These are phyloP conservation scores for Arachnomyces sp. DNA, from an alignment of 2,329 filamentous ascomycete species.

Conservation along the genomic window DNA sequence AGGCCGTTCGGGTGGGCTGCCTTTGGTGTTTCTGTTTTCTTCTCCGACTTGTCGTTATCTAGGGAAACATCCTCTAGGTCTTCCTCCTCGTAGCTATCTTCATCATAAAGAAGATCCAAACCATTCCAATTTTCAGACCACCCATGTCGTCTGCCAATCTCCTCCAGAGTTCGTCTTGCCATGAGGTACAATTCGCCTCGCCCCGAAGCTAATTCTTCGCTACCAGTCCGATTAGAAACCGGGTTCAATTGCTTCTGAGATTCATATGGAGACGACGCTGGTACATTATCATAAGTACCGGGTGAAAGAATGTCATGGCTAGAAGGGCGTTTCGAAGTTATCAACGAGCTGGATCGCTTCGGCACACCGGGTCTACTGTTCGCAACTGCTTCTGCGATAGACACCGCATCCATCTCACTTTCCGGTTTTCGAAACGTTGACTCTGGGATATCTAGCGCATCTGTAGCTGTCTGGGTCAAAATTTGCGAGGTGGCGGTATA, in stretches of 20 bases:
- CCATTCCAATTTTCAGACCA: constrained; percentile 73
- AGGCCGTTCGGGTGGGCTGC: constrained; percentile 39
- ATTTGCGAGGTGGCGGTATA: constrained; percentile 39
- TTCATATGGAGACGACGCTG: constrained; percentile 39
- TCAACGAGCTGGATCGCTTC: constrained; percentile 33
- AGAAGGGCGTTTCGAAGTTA: constrained; percentile 17
- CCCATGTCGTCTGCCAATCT: constrained; percentile 60
- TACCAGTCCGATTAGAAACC: constrained; percentile 44
- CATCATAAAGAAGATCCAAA: constrained; percentile 38
- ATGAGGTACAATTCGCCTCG: constrained; percentile 75
- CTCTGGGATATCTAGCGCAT: constrained; percentile 28
- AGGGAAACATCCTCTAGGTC: constrained; percentile 30
- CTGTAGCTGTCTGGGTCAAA: constrained; percentile 33
- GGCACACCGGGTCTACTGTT: constrained; percentile 26
- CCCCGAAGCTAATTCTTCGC: constrained; percentile 74
- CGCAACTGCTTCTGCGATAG: constrained; percentile 11
- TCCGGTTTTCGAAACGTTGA: constrained; percentile 27
- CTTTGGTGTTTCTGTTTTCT: constrained; percentile 9
- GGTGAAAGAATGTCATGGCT: constrained; percentile 24
- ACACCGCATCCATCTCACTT: constrained; percentile 17
- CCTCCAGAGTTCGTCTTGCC: constrained; percentile 71
- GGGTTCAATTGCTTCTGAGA: constrained; percentile 35
- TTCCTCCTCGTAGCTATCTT: constrained; percentile 20
- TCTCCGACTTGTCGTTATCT: constrained; percentile 17
- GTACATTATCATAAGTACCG: constrained; percentile 25